These are phyloP conservation scores for Piloderma croceum DNA, from an alignment of 768 basidiomycete genomes.

Conservation along the genomic window DNA sequence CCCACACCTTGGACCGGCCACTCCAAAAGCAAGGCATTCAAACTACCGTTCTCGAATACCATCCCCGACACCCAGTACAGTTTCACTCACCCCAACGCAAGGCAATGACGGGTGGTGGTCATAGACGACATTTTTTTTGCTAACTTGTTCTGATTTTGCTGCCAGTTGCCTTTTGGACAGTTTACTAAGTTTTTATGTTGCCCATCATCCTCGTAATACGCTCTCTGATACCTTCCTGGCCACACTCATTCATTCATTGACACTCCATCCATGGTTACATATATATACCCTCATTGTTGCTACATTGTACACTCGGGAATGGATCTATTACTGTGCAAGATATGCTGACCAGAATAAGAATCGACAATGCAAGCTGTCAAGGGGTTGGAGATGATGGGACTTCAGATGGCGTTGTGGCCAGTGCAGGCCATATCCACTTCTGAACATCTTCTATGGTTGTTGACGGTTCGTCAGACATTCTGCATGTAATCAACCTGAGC, in stretches of 20 bases:
- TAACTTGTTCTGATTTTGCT: background rate
- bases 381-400: no score
- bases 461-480: conserved; percentile 65
- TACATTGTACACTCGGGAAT: conserved; percentile 26
- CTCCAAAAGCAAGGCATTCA: conserved; percentile 3
- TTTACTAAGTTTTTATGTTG: conserved; percentile 6
- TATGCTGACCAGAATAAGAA: conserved; percentile 20
- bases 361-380: conserved; percentile 13
- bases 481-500: no score
- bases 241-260: conserved; percentile 3
- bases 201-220: conserved; percentile 1
- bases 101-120: conserved; percentile 78
- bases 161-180: no score
- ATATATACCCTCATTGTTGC: conserved; percentile 24
- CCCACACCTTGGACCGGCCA: conserved; percentile 11
- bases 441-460: conserved; percentile 62
- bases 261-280: conserved; percentile 8
- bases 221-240: conserved; percentile 4
- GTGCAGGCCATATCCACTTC: conserved; percentile 88
- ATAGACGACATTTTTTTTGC: conserved; percentile 25
- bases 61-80: conserved; percentile 73
- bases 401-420: no score
- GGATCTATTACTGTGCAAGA: conserved; percentile 26
- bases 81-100: conserved; percentile 66
- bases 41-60: conserved; percentile 29